Base-by-base conservation (phyloP, 2,329 filamentous ascomycete genomes). In the Pezicula rhizophila region DNA sequence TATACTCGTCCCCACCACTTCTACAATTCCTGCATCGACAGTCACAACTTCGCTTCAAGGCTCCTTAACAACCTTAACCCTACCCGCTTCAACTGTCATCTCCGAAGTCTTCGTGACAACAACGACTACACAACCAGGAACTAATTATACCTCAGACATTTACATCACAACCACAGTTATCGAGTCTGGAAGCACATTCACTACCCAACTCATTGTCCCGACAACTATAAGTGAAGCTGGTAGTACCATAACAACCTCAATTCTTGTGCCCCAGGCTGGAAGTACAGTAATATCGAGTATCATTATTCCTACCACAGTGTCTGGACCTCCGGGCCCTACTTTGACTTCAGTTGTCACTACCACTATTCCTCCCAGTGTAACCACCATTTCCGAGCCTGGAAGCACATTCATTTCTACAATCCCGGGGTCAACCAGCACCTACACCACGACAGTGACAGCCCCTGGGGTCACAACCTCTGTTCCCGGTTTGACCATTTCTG, bases 381-480 rank as follows among this genome's bases (percentile, higher is more conserved):
- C 43, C 7, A 47, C 41, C 7, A 15, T 48, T n/a, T 42, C 52
- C 4, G 45, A 39, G 2, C 10, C 18, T 11, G 42, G 26, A 20
- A 47, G 38, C 8, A 53, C 43, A 4, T 17, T 17, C 17, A 42
- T 37, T 5, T 26, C 34, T 33, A 48, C 41, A 11, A 42, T 28
- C 17, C 35, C 41, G 35, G 39, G 18, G 7, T n/a, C 18, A n/a
- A 39, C 7, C 12, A 46, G 20, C n/a, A 38, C 23, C 17, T 20
- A 23, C 8, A 46, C 42, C 25, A n/a, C 39, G 15, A 47, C 48
- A n/a, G 20, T 47, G 8, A 49, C 45, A 10, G 17, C 31, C 14
- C 37, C 38, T 14, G 46, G 40, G 17, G 12, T 31, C 5, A 57
- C 50, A 2, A 23, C 49, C 23, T 56, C 49, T 2, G 35, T 49